Percentiles rank a stretch among this genome's conserved stretches.
Conservation (phyloP, 2,329 filamentous ascomycete species). For the Ambrosiella xylebori region DNA sequence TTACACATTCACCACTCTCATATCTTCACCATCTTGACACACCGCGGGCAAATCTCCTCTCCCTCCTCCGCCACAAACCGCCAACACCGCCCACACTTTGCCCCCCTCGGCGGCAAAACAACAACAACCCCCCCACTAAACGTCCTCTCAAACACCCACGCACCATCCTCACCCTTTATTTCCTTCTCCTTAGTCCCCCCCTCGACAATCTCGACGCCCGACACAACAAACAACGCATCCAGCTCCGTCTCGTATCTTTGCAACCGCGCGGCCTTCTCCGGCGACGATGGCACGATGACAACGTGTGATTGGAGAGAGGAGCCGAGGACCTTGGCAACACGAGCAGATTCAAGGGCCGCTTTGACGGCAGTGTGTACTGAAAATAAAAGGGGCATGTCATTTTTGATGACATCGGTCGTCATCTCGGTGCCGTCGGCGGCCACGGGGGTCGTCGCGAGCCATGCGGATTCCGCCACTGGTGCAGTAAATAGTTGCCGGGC, state of each 20-base stretch:
- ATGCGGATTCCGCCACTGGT: slow-evolving; percentile 18
- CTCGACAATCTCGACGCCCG: slow-evolving; percentile 36
- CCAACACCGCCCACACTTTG: slow-evolving; percentile 85
- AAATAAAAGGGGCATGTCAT: slow-evolving; percentile 31
- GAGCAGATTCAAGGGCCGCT: slow-evolving; percentile 53
- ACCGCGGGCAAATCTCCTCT: slow-evolving; percentile 54
- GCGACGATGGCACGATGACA: slow-evolving; percentile 39
- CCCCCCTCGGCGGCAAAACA: slow-evolving; percentile 31
- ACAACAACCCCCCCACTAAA: slow-evolving; percentile 28
- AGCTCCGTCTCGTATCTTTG: slow-evolving; percentile 33
- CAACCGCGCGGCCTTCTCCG: slow-evolving; percentile 19
- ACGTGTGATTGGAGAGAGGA: slow-evolving; percentile 54
- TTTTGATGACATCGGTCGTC: background rate
- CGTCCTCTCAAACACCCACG: slow-evolving; percentile 21
- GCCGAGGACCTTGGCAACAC: slow-evolving; percentile 54
- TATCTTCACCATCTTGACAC: slow-evolving; percentile 42
- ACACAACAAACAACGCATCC: slow-evolving; percentile 51
- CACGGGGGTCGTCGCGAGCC: background rate
- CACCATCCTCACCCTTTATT: background rate
- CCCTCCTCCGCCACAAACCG: slow-evolving; percentile 55
- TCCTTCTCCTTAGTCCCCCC: slow-evolving; percentile 6
- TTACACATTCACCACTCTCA: slow-evolving; percentile 2
- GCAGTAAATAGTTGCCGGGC: slow-evolving; percentile 30
- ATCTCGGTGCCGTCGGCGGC: background rate
- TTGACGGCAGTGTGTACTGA: slow-evolving; percentile 52